Evolutionary conservation across 495 filamentous ascomycete genomes (phyloP).

Genomic region (Aspergillus steynii): DNA sequence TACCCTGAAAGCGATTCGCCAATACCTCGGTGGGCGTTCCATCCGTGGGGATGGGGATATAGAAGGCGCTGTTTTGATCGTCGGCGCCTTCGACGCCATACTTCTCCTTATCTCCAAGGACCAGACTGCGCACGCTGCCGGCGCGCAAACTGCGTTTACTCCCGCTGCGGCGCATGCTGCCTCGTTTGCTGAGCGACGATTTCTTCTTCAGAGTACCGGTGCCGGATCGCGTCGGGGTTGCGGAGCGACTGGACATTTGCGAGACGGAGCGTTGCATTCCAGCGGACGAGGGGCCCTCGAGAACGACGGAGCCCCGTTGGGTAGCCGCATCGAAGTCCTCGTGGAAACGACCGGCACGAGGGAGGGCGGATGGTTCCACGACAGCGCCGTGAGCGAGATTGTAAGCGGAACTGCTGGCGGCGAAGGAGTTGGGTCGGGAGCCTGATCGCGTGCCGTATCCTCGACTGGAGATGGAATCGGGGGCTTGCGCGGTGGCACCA

Average conservation of each 20-base stretch:
- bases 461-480: conserved; percentile 31
- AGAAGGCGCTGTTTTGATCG: conserved; percentile 81
- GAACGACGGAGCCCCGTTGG: conserved; percentile 61
- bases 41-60: conserved; percentile 82
- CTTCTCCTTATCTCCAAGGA: conserved; percentile 59
- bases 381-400: conserved; percentile 43
- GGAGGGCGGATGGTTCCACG: conserved; percentile 40
- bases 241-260: conserved; percentile 51
- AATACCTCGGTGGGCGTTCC: conserved; percentile 88
- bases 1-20: conserved; percentile 88
- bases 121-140: conserved; percentile 76
- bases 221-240: conserved; percentile 62
- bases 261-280: conserved; percentile 51
- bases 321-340: conserved; percentile 72
- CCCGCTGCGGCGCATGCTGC: conserved; percentile 74
- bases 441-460: conserved; percentile 33
- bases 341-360: conserved; percentile 57
- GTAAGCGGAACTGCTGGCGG: conserved; percentile 35
- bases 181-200: conserved; percentile 68
- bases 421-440: conserved; percentile 43
- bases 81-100: conserved; percentile 59
- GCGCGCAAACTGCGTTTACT: conserved; percentile 75
- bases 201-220: conserved; percentile 80
- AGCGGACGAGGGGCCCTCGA: conserved; percentile 49
- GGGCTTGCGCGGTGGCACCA: conserved; percentile 29